Evolutionary conservation across 2,329 filamentous ascomycete species (phyloP), one percentile per base, ranked within the genome.

Genomic region (Fusarium sp.): DNA sequence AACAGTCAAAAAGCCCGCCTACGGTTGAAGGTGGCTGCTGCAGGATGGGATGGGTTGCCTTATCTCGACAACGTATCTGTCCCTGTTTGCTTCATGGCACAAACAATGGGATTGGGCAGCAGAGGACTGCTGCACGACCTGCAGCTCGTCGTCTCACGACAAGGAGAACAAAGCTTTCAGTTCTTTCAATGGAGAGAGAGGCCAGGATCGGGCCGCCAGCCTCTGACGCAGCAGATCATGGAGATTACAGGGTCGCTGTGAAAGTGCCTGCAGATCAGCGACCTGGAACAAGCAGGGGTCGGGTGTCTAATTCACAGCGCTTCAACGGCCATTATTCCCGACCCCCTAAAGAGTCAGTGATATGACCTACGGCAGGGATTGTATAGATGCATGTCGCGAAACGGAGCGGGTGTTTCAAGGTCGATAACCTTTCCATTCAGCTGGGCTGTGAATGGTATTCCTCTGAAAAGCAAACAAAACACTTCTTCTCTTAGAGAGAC

Each of bases 221-320:
- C 52, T 52, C 33, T 59, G 63, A 61, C 45, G 62, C 12, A 52
- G 66, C 54, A 71, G 71, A 78, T 78, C 67, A 63, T 76, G 72
- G 74, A 78, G 68, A 78, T 75, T 75, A 68, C 66, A 78, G 74
- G 76, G 73, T 62, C 67, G 57, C 37, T n/a, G 27, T 32, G 59
- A 70, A 66, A 75, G 72, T 74, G 65, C 72, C 72, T 75, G 72
- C 72, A 74, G 71, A 70, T 75, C 62, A 20, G 62, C 35, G 65
- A 12, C 61, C 61, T 69, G 68, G 73, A 74, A 72, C 71, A 61
- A 50, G 15, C 71, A 74, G 63, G 71, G 71, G 25, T 32, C 27
- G 27, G 27, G 27, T 30, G 7, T 64, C 47, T 10, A 14, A 12
- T 30, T 60, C 25, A 20, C 45, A 50, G 25, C 47, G 22, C 33